Percentiles rank a stretch among this genome's conserved stretches.
These are phyloP conservation scores for Epichloe sp. DNA, from an alignment of 2,329 filamentous ascomycete genomes.

Conservation along the genomic window DNA sequence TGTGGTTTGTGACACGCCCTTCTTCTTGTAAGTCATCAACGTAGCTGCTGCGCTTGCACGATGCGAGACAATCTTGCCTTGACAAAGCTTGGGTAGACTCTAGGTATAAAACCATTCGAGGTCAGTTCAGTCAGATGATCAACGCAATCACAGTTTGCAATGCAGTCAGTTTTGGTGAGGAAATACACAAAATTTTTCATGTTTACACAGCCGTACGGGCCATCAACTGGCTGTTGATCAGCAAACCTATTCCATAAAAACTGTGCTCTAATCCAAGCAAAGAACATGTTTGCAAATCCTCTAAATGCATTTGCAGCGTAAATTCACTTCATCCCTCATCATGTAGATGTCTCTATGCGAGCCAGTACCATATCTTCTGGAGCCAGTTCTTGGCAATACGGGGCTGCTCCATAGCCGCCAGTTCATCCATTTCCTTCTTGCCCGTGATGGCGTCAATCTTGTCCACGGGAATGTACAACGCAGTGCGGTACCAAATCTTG, in stretches of 20 bases:
- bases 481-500: slow-evolving; percentile 37
- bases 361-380: slow-evolving; percentile 43
- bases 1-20: too few relatives aligned
- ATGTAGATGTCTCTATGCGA: slow-evolving; percentile 24
- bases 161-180: too few relatives aligned
- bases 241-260: background rate
- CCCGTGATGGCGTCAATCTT: slow-evolving; percentile 45
- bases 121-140: too few relatives aligned
- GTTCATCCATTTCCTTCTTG: slow-evolving; percentile 48
- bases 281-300: background rate
- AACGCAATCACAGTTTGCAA: too few relatives aligned
- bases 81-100: too few relatives aligned
- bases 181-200: background rate
- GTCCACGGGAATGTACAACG: slow-evolving; percentile 25
- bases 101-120: too few relatives aligned
- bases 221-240: slow-evolving; percentile 4
- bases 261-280: background rate
- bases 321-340: background rate
- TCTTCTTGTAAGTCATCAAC: too few relatives aligned
- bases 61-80: too few relatives aligned
- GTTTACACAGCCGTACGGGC: background rate
- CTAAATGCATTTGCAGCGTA: background rate
- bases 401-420: slow-evolving; percentile 33
- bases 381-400: slow-evolving; percentile 36
- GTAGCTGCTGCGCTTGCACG: too few relatives aligned